phyloP scores from a whole-genome alignment of 768 basidiomycete genomes.

The Boletellus ananas region DNA sequence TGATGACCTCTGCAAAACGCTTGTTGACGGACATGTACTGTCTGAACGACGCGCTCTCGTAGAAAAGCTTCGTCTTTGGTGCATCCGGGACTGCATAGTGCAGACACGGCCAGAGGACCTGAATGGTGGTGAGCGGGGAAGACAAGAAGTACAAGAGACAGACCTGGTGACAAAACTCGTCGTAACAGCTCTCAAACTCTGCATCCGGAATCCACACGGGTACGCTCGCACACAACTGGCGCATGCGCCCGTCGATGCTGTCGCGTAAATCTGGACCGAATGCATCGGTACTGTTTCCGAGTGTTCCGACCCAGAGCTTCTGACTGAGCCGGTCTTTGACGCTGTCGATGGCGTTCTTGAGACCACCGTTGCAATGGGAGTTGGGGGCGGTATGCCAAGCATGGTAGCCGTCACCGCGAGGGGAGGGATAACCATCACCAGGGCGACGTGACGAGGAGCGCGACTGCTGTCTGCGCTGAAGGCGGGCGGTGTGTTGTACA shows the following conservation, averaged over 20 bases:
- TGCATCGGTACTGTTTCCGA: constrained; percentile 67
- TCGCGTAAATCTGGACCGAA: constrained; percentile 53
- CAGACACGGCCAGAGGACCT: constrained; percentile 82
- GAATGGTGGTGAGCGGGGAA: neutral
- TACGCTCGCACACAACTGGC: constrained; percentile 37
- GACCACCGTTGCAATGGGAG: constrained; percentile 75
- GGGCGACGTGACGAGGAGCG: constrained; percentile 53
- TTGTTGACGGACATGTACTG: constrained; percentile 89
- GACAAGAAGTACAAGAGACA: constrained; percentile 15
- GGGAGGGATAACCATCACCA: constrained; percentile 31
- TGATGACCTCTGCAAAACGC: constrained; percentile 83
- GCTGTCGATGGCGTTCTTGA: constrained; percentile 77
- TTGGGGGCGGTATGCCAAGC: constrained; percentile 55
- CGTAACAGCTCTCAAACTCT: constrained; percentile 77
- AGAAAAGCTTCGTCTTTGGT: constrained; percentile 78
- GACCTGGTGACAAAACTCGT: constrained; percentile 83
- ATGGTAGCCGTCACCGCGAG: constrained; percentile 18
- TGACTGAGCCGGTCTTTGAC: constrained; percentile 50
- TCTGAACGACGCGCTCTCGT: constrained; percentile 75
- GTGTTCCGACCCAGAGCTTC: constrained; percentile 66
- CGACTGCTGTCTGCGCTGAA: constrained; percentile 46
- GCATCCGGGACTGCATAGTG: constrained; percentile 88
- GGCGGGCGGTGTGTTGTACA: constrained; percentile 33
- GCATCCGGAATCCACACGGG: constrained; percentile 81
- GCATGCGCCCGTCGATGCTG: constrained; percentile 52